A percentile compares a stretch with the other conserved stretches of the same genome.
These are phyloP conservation scores for Microthyrium microscopicum DNA, from an alignment of 2,329 filamentous ascomycete genomes.

Conservation along the genomic window DNA sequence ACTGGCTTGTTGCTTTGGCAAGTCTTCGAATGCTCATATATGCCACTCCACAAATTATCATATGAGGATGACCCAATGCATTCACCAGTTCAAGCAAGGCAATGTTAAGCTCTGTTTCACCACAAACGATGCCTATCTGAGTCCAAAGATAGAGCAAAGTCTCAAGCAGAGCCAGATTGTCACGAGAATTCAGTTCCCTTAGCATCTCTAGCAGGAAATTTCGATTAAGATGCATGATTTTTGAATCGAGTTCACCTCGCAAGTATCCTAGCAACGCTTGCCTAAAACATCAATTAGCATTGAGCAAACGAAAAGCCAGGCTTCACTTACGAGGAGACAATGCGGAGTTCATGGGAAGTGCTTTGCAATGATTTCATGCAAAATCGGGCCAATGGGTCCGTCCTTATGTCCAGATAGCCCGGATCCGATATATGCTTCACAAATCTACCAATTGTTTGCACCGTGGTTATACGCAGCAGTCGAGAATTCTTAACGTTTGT, in stretches of 20 bases:
- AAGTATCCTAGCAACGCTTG: constrained; percentile 52
- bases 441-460: constrained; percentile 54
- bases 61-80: constrained; percentile 71
- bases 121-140: constrained; percentile 56
- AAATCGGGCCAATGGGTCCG: constrained; percentile 57
- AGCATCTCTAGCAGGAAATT: constrained; percentile 54
- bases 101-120: constrained; percentile 72
- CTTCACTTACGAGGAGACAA: constrained; percentile 51
- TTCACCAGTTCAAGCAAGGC: constrained; percentile 71
- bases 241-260: constrained; percentile 27
- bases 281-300: constrained; percentile 21
- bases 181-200: constrained; percentile 53
- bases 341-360: constrained; percentile 67
- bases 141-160: constrained; percentile 75
- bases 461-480: constrained; percentile 51
- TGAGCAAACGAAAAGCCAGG: neutral
- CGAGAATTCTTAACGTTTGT: no score
- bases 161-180: constrained; percentile 54
- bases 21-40: constrained; percentile 68
- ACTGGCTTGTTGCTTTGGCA: constrained; percentile 45
- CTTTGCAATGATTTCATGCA: constrained; percentile 69
- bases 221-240: constrained; percentile 45
- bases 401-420: constrained; percentile 48
- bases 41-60: constrained; percentile 61
- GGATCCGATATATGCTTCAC: constrained; percentile 46